phyloP scores from a whole-genome alignment of 371 early-diverging fungal species.

The Mucor mucedo region DNA sequence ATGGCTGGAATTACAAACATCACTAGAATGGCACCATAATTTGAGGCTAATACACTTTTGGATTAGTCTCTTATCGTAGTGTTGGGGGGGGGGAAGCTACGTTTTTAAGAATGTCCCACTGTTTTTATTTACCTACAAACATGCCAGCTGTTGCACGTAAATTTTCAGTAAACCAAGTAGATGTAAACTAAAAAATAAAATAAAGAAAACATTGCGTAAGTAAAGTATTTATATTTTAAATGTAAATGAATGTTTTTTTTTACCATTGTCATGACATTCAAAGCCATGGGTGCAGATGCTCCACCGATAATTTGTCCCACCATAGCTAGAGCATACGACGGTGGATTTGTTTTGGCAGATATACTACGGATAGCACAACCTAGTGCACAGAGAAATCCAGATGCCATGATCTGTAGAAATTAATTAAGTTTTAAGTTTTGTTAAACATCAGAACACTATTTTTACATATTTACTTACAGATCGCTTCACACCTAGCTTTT shows the following conservation, averaged over 20 bases:
- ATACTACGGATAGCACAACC: conserved; percentile 62
- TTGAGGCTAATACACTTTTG: conserved; percentile 29
- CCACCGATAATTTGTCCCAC: conserved; percentile 64
- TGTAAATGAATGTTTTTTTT: neutral
- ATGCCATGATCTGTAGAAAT: conserved; percentile 45
- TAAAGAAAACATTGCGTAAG: too few species aligned
- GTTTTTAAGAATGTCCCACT: neutral
- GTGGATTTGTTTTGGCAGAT: conserved; percentile 35
- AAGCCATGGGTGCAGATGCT: conserved; percentile 60
- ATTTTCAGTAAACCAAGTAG: conserved; percentile 70
- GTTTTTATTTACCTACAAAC: conserved; percentile 45
- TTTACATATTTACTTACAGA: conserved; percentile 30
- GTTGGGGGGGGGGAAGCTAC: too few species aligned
- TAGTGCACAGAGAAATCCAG: conserved; percentile 47
- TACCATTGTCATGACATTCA: conserved; percentile 61
- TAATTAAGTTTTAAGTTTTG: neutral
- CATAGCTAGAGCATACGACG: conserved; percentile 47
- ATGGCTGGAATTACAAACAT: conserved; percentile 61
- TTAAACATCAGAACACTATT: neutral
- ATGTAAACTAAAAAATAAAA: conserved; percentile 45
- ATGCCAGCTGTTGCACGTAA: conserved; percentile 68
- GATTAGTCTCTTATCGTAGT: too few species aligned
- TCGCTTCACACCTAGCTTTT: conserved; percentile 36
- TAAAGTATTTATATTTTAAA: too few species aligned
- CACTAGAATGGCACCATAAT: conserved; percentile 61